Base-by-base conservation (phyloP, 129 eudicot species). In the Heracleum sosnowskyi region DNA sequence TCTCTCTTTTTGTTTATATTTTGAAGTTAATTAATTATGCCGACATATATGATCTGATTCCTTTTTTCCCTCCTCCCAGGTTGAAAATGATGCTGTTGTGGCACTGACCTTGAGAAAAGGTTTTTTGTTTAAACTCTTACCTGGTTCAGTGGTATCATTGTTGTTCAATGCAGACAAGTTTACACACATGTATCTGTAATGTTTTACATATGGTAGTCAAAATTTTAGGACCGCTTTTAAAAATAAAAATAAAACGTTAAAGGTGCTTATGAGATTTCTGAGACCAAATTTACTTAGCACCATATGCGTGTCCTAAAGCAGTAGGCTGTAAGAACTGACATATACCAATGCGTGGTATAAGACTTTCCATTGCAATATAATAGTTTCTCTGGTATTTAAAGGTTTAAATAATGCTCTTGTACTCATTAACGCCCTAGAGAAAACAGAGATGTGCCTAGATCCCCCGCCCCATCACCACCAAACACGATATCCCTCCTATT, bases 81-180 rank as follows among this genome's bases (percentile, higher is more conserved):
- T 96, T 80, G 97, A 96, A 84, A 96, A 96, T 74, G 99, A 96
- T 78, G 93, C 97, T 87, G 88, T 90, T 77, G 97, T 96, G 85
- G 99, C 97, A 28, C 88, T 92, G 79, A 91, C 91, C 69, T 73
- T 96, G 93, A 91, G 97, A 85, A 96, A 92, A 92, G 99, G 99
- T 96, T n/a, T n/a, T n/a, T n/a, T 46, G 12, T 5, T 60, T 35
- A 74, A 33, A 26, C 60, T 40, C 73, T 36, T 75, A 64, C 44
- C 31, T 74, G 41, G 16, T 46, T 84, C 26, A 3, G 57, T 46
- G 22, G 15, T 10, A 20, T 46, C 73, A n/a, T n/a, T n/a, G n/a
- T n/a, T n/a, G n/a, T n/a, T n/a, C 53, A 66, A 39, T 60, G 46
- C 46, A 46, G 36, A 71, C 22, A 24, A 40, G 10, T 78, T 34